phyloP scores from a whole-genome alignment of 1,139 yeast species.

The Pichia sp. region DNA sequence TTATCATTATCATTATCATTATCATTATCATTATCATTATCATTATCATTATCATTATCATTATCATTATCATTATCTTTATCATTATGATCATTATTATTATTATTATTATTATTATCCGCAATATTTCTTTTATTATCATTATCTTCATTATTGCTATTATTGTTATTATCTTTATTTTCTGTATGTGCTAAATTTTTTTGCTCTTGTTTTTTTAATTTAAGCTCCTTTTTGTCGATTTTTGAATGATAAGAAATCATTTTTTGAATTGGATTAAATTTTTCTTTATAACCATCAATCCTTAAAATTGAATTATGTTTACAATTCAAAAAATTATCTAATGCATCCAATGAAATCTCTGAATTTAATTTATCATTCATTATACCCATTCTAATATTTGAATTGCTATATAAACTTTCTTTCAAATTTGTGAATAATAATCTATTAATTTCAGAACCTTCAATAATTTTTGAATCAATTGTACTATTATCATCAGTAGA shows the following conservation, averaged over 20 bases:
- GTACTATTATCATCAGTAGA: neutral
- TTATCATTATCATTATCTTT: no score
- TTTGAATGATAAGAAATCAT: conserved; percentile 9
- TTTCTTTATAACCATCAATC: conserved; percentile 12
- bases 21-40: no score
- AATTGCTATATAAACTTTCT: neutral
- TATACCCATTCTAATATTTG: conserved; percentile 1
- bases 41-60: no score
- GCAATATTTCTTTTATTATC: no score
- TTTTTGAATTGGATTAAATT: conserved; percentile 8
- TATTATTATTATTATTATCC: no score
- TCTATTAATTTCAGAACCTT: conserved; percentile 2
- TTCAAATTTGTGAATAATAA: conserved; percentile 4
- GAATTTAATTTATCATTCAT: conserved; percentile 2
- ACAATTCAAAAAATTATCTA: conserved; percentile 13
- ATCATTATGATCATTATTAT: no score
- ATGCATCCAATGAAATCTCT: conserved; percentile 7
- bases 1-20: no score
- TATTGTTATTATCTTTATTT: no score
- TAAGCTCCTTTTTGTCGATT: neutral
- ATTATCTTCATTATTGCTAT: no score
- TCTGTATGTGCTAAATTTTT: no score
- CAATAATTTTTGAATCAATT: neutral
- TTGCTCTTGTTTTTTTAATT: neutral
- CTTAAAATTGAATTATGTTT: conserved; percentile 8